Base-by-base conservation (phyloP, 345 rosid genomes). In the Lepidium didymum region DNA sequence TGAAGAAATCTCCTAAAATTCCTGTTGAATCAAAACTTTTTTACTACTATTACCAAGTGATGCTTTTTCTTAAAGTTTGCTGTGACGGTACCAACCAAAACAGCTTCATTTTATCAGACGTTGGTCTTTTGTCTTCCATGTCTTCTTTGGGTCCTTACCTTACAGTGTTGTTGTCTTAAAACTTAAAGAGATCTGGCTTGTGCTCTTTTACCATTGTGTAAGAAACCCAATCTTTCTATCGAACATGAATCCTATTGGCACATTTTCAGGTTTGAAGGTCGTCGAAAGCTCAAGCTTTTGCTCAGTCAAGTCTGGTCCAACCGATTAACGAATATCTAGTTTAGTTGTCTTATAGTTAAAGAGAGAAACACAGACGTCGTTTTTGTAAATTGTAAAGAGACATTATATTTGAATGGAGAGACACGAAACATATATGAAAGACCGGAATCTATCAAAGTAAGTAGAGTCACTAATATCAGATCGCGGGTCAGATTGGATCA, bases 31-130 rank as follows among this genome's bases (percentile, higher is more conserved):
- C 36, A 5, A 33, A 5, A 34, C 38, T 51, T 4, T 14, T 65
- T 72, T 9, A 14, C 58, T 64, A 13, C 7, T 56, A 29, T 64
- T 57, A 50, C 29, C 16, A 15, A 43, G 19, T 74, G 66, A 35
- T 74, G 63, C 56, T 35, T 52, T 59, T 21, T n/a, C 61, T 43
- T 69, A 49, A 75, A 69, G 66, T 64, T 69, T 75, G 80, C 52
- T 67, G 78, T 38, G 66, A 62, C 38, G 62, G 54, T 65, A 43
- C 70, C 77, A 72, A 76, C 80, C 73, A 54, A 67, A 71, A 69
- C 74, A 71, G 73, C 77, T 75, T 64, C 71, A 70, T 66, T 56
- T 59, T 46, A 58, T 73, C 56, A 4, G 79, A 75, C 74, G 56
- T 44, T 62, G 54, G 64, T 56, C 63, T 35, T 19, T 38, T 69